Evolutionary conservation across 1,284 basidiomycete genomes (phyloP), one percentile per base, ranked within the genome.

Genomic region (Bondarzewia mesenterica): DNA sequence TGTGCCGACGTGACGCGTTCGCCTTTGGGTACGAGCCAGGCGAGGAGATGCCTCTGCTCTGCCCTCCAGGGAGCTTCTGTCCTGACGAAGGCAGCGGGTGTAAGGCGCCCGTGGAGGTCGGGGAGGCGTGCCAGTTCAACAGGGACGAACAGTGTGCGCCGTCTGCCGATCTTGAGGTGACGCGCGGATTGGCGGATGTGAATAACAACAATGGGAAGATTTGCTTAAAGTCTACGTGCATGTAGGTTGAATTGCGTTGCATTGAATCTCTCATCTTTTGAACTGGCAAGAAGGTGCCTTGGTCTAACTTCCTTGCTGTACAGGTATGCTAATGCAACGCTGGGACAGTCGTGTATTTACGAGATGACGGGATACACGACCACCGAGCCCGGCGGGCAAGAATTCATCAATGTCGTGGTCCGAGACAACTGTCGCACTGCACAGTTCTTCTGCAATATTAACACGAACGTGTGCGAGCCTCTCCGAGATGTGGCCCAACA

Each of bases 81-180:
- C 85, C 85, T 0, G 86, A 89, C 59, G 80, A 84, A 57, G 83
- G 80, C 16, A 75, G 75, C 57, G 73, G 71, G 1, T 91, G 87
- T 61, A 60, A 69, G 46, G 57, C 62, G 3, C 64, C 79, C 46
- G 61, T 73, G 0, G 51, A 61, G 0, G 62, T 74, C 0, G 84
- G 83, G 2, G 64, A 63, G 18, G 42, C 68, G 0, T 89, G 86
- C 61, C 78, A 89, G 63, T 65, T 87, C 56, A 79, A 82, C 54
- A 70, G 85, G 35, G 85, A 89, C 60, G 84, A 87, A 50, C 77
- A 86, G 58, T 88, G 83, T 55, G 62, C 63, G 8, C 66, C 75
- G 2, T 71, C 80, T 2, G 18, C 38, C 20, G 12, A 66, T 76
- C 50, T 68, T 62, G 57, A 58, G 58, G 8, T 61, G 70, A 32